Conservation (phyloP, 352 stramenopile species). For the Blastocystis sp. region DNA sequence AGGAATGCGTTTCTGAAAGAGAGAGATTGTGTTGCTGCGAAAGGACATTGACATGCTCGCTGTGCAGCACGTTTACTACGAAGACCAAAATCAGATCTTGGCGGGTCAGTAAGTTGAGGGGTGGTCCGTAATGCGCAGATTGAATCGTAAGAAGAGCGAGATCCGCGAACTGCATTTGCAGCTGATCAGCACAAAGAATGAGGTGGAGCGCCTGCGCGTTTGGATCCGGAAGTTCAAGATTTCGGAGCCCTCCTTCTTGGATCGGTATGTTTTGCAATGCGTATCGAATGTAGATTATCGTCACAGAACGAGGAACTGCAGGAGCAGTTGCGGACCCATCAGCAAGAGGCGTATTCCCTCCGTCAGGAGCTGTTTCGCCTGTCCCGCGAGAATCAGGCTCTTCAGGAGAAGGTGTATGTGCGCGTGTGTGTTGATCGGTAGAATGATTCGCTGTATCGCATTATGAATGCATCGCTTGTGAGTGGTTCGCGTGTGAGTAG, state of each 20-base stretch:
- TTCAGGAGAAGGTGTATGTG: background rate
- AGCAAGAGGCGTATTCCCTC: conserved; percentile 11
- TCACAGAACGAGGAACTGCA: conserved; percentile 2
- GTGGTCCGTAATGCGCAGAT: background rate
- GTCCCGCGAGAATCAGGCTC: background rate
- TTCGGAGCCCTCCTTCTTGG: background rate
- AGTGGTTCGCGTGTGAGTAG: background rate
- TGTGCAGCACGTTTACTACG: background rate
- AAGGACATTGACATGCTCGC: conserved; percentile 26
- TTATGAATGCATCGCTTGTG: background rate
- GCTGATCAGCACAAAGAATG: conserved; percentile 5
- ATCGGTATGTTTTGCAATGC: background rate
- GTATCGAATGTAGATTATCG: background rate
- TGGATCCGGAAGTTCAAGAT: conserved; percentile 8
- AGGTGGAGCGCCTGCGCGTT: background rate
- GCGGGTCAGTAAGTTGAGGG: background rate
- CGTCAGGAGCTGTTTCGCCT: conserved; percentile 41
- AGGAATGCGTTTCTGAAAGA: background rate
- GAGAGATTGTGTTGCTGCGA: background rate
- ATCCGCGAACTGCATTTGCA: conserved; percentile 9
- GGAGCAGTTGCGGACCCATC: background rate
- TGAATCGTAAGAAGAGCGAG: conserved; percentile 19
- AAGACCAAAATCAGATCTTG: conserved; percentile 40
- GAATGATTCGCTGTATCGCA: background rate
- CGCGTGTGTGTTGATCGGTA: background rate